A percentile compares a stretch with the other conserved stretches of the same genome.
Evolutionary conservation across 2,329 filamentous ascomycete species (phyloP).

Genomic region (Botrytis deweyae): DNA sequence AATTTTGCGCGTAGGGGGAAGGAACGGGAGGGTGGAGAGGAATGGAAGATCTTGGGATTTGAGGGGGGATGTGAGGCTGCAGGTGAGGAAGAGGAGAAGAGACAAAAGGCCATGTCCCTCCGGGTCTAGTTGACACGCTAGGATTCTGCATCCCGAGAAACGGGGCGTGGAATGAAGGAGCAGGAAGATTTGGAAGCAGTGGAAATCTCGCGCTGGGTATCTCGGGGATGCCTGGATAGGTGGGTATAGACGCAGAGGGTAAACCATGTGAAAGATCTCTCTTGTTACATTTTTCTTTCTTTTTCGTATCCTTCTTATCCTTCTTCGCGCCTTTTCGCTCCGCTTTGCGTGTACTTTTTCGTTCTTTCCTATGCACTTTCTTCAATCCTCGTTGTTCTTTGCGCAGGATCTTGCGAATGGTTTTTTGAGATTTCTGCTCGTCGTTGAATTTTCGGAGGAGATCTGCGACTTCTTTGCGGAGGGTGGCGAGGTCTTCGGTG

Average conservation of each 20-base stretch:
- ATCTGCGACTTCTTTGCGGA: slow-evolving; percentile 48
- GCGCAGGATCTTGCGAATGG: slow-evolving; percentile 23
- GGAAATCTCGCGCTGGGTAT: background rate
- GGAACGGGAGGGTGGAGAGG: background rate
- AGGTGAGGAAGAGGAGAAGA: background rate
- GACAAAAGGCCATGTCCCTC: background rate
- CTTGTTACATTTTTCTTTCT: slow-evolving; percentile 27
- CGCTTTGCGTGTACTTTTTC: slow-evolving; percentile 2
- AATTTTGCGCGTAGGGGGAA: slow-evolving; percentile 20
- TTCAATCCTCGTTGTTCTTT: slow-evolving; percentile 25
- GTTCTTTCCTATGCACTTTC: slow-evolving; percentile 10
- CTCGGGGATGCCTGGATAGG: background rate
- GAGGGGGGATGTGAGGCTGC: background rate
- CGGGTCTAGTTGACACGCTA: background rate
- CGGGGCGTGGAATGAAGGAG: background rate
- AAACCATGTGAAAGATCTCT: background rate
- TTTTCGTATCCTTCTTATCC: slow-evolving; percentile 31
- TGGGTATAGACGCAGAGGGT: background rate
- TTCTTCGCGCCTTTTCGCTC: slow-evolving; percentile 30
- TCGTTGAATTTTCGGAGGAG: slow-evolving; percentile 48
- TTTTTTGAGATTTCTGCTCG: slow-evolving; percentile 42
- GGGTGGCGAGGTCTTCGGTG: slow-evolving; percentile 40
- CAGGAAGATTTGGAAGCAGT: background rate
- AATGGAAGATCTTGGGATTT: slow-evolving; percentile 11
- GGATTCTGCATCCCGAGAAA: background rate